Evolutionary conservation across 805 yeast genomes (phyloP).

Genomic region (Candida peoriensis): DNA sequence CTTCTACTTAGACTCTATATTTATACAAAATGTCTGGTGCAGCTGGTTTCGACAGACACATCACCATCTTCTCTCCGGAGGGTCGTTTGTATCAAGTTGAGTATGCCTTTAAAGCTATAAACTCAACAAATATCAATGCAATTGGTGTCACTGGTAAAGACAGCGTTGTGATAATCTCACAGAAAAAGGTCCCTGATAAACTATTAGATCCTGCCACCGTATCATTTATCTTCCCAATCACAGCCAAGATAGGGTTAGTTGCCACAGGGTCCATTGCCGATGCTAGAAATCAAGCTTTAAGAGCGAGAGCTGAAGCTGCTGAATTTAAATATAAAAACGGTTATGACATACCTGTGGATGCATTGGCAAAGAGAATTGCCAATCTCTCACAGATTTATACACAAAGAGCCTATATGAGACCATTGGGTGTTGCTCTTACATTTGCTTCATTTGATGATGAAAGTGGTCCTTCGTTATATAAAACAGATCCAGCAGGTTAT

Average conservation of each 20-base stretch:
- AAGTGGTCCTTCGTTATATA: conserved; percentile 82
- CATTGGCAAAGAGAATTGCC: conserved; percentile 90
- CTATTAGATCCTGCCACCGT: conserved; percentile 84
- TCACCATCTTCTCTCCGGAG: conserved; percentile 97
- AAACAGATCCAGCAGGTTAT: conserved; percentile 98
- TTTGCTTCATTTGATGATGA: conserved; percentile 86
- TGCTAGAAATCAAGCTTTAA: conserved; percentile 81
- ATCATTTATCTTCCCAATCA: conserved; percentile 77
- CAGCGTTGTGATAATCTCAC: conserved; percentile 83
- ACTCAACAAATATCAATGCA: conserved; percentile 85
- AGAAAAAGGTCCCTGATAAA: conserved; percentile 95
- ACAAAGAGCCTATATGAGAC: conserved; percentile 98
- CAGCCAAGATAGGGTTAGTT: conserved; percentile 79
- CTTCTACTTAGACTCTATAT: too few species aligned
- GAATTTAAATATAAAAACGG: conserved; percentile 94
- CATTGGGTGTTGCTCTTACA: conserved; percentile 90
- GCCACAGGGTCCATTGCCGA: conserved; percentile 96
- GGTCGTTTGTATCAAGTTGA: conserved; percentile 97
- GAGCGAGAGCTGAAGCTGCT: conserved; percentile 94
- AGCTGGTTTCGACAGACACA: conserved; percentile 99
- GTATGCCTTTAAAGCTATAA: conserved; percentile 96
- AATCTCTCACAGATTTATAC: conserved; percentile 93
- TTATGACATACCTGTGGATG: conserved; percentile 94
- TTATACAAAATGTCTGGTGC: conserved; percentile 36
- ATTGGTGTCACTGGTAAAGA: conserved; percentile 84